phyloP scores from a whole-genome alignment of 768 basidiomycete species.

The Tricholoma bakamatsutake region DNA sequence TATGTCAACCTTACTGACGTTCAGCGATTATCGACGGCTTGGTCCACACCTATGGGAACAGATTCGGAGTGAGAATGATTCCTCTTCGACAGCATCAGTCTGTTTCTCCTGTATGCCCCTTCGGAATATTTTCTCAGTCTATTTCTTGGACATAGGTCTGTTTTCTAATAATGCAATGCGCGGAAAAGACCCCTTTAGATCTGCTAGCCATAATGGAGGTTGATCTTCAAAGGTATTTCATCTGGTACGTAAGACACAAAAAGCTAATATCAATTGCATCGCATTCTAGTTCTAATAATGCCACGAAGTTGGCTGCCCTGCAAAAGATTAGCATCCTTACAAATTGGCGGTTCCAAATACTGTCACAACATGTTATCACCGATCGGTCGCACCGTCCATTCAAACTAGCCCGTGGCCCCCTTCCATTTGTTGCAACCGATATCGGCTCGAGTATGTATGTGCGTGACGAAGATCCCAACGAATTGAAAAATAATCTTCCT shows the following conservation, averaged over 20 bases:
- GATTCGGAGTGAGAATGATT: constrained; percentile 39
- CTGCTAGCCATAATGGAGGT: constrained; percentile 44
- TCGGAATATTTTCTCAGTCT: neutral
- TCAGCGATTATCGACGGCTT: constrained; percentile 45
- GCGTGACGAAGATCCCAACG: constrained; percentile 45
- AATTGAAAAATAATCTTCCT: constrained; percentile 50
- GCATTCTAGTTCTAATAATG: constrained; percentile 39
- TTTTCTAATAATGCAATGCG: constrained; percentile 69
- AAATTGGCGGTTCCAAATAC: constrained; percentile 66
- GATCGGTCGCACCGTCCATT: constrained; percentile 66
- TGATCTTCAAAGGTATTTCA: constrained; percentile 48
- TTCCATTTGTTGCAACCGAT: constrained; percentile 73
- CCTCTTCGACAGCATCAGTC: constrained; percentile 44
- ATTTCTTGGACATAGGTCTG: constrained; percentile 35
- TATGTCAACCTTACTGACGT: constrained; percentile 47
- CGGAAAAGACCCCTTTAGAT: constrained; percentile 52
- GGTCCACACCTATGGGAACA: constrained; percentile 54
- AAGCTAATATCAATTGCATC: neutral
- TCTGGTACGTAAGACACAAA: neutral
- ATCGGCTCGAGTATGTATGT: constrained; percentile 61
- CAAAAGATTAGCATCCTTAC: constrained; percentile 49
- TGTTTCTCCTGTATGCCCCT: constrained; percentile 14
- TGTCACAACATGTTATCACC: constrained; percentile 52
- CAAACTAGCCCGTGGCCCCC: constrained; percentile 59
- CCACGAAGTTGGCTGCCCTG: constrained; percentile 46